Base-by-base conservation (phyloP, 163 green algal genomes). In the Scenedesmus sp. region DNA sequence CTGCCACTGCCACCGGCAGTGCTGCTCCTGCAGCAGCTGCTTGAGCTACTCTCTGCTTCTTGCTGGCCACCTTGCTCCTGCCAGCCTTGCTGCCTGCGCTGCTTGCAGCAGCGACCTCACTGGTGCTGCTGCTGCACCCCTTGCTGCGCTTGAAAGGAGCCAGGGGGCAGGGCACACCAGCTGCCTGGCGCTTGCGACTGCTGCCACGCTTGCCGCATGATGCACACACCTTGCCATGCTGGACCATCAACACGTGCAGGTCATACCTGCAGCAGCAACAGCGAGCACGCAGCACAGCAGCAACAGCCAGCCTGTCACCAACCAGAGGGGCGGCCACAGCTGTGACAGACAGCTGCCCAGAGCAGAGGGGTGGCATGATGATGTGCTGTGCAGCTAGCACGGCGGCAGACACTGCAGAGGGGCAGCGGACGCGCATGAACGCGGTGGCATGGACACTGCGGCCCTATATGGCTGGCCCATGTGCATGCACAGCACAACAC, bases 191-290 rank as follows among this genome's bases (percentile, higher is more conserved):
- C n/a, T 87, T 83, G 37, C 43, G 24, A n/a, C 26, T 3, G 43
- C 87, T 93, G 81, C 93, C 80, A 0, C 85, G 35, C 81, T 93
- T 94, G 85, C 53, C 70, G 81, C 92, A 94, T 35, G 43, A 30
- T 46, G 86, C 51, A 76, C 93, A 93, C 37, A 61, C 35, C 78
- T 96, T 96, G 84, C 93, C 95, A 43, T 96, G 94, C 53, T 95
- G 81, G 85, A 98, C 96, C 81, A 98, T 68, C 56, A 98, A 91
- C 40, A 98, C 96, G 70, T 98, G 96, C 61, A 98, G 86, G 51
- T 96, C 94, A 82, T 96, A 97, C 94, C 93, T 96, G 91, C 91
- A 93, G 26, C 30, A 61, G 1, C 35, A 80, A 37, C 37, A 78
- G 46, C 10, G 30, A 76, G n/a, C n/a, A n/a, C n/a, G n/a, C n/a